Percentiles rank a stretch among this genome's conserved stretches.
These are phyloP conservation scores for Talaromyces pinophilus DNA, from an alignment of 2,329 filamentous ascomycete species.

Conservation along the genomic window DNA sequence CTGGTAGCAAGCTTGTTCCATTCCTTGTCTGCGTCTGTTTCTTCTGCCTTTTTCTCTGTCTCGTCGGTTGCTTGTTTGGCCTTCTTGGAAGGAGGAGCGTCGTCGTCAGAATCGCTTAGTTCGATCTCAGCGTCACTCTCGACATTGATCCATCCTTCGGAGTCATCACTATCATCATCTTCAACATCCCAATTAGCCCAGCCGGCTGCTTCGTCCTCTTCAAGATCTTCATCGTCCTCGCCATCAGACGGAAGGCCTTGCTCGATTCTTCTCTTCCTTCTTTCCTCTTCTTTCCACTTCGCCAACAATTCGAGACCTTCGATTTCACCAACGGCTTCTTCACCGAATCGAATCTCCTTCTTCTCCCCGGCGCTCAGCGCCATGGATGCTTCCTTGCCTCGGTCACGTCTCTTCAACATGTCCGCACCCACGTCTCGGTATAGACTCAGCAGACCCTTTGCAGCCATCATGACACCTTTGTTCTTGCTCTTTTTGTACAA, in stretches of 20 bases:
- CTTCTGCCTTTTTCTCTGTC: slow-evolving; percentile 45
- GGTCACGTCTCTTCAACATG: slow-evolving; percentile 82
- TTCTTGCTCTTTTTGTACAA: slow-evolving; percentile 97
- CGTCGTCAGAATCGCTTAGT: slow-evolving; percentile 73
- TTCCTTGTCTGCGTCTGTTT: slow-evolving; percentile 40
- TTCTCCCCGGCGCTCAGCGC: slow-evolving; percentile 73
- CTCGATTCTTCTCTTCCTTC: slow-evolving; percentile 69
- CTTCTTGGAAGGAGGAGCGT: slow-evolving; percentile 67
- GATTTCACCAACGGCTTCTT: slow-evolving; percentile 76
- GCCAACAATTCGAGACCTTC: slow-evolving; percentile 90
- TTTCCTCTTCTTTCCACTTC: slow-evolving; percentile 91
- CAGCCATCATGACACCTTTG: slow-evolving; percentile 98
- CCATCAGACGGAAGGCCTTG: slow-evolving; percentile 65
- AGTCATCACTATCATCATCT: slow-evolving; percentile 64
- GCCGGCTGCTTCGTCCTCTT: slow-evolving; percentile 60
- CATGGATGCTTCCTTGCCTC: slow-evolving; percentile 88
- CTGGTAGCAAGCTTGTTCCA: slow-evolving; percentile 75
- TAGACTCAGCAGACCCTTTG: slow-evolving; percentile 83
- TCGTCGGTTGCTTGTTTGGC: slow-evolving; percentile 53
- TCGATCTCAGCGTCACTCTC: slow-evolving; percentile 76
- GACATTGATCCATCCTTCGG: slow-evolving; percentile 91
- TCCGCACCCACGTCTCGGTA: slow-evolving; percentile 91
- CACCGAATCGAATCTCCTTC: slow-evolving; percentile 77
- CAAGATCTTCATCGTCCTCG: slow-evolving; percentile 61
- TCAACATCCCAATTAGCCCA: slow-evolving; percentile 64